phyloP scores from a whole-genome alignment of 1,284 basidiomycete genomes.

The Ceratorhiza oryzae-sativae region DNA sequence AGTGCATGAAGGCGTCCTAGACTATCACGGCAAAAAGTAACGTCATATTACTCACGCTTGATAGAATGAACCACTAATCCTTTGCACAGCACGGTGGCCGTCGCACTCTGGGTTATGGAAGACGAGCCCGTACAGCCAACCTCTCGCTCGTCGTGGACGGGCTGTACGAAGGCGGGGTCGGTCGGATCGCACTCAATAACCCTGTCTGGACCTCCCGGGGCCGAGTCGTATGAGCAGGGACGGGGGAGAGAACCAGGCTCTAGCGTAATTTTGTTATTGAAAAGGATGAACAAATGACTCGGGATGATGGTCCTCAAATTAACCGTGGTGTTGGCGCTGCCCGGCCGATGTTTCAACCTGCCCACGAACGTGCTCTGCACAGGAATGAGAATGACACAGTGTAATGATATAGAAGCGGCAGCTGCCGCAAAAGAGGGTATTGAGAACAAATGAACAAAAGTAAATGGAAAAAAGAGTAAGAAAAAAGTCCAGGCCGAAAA shows the following conservation, averaged over 20 bases:
- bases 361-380: too few species aligned
- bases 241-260: not conserved
- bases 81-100: constrained; percentile 66
- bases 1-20: constrained; percentile 75
- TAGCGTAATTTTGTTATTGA: not conserved
- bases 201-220: constrained; percentile 32
- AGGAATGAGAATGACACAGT: constrained; percentile 6
- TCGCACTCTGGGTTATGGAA: constrained; percentile 51
- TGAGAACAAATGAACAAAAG: constrained; percentile 15
- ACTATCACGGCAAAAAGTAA: constrained; percentile 74
- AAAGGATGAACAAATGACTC: constrained; percentile 5
- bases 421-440: constrained; percentile 6
- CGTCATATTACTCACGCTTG: constrained; percentile 45
- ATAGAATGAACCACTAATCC: constrained; percentile 8
- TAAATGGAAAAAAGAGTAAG: not conserved
- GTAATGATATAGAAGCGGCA: constrained; percentile 30
- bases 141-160: constrained; percentile 34
- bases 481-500: not conserved
- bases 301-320: not conserved
- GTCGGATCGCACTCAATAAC: constrained; percentile 28
- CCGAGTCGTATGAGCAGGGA: not conserved
- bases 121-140: constrained; percentile 27
- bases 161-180: constrained; percentile 38
- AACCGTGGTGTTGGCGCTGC: not conserved
- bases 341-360: not conserved